These are phyloP conservation scores for Alternaria infectoria DNA, from an alignment of 2,329 filamentous ascomycete species.

Conservation along the genomic window DNA sequence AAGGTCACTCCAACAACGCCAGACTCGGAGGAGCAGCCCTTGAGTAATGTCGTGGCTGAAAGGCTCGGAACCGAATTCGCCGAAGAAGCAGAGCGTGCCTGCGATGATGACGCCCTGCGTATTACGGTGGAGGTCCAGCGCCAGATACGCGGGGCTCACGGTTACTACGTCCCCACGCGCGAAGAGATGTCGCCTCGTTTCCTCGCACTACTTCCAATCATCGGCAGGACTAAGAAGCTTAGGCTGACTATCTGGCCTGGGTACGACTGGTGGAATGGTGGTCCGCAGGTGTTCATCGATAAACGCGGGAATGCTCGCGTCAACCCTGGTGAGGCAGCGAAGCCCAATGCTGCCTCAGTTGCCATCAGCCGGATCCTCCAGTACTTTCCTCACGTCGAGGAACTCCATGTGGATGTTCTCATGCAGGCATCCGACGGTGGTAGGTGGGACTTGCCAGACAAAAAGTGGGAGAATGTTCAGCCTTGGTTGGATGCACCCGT, in stretches of 20 bases:
- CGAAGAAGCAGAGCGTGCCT: slow-evolving; percentile 27
- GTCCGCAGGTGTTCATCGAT: slow-evolving; percentile 7
- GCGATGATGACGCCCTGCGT: slow-evolving; percentile 26
- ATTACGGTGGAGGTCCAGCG: slow-evolving; percentile 35
- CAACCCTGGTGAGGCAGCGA: slow-evolving; percentile 5
- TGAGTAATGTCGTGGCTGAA: slow-evolving; percentile 16
- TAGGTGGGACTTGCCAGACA: slow-evolving; percentile 38
- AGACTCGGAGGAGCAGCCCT: background rate
- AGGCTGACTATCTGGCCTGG: slow-evolving; percentile 34
- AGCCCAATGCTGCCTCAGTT: slow-evolving; percentile 23
- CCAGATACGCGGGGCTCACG: slow-evolving; percentile 19
- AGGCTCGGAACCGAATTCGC: slow-evolving; percentile 20
- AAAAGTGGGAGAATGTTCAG: slow-evolving; percentile 30
- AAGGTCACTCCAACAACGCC: background rate
- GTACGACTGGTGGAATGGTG: slow-evolving; percentile 34
- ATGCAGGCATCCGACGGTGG: slow-evolving; percentile 26
- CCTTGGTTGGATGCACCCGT: slow-evolving; percentile 36
- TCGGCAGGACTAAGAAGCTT: slow-evolving; percentile 24
- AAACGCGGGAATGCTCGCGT: slow-evolving; percentile 7
- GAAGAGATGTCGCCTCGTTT: slow-evolving; percentile 35
- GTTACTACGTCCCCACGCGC: slow-evolving; percentile 29
- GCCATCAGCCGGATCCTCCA: slow-evolving; percentile 30
- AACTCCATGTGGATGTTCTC: slow-evolving; percentile 31
- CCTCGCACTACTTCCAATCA: slow-evolving; percentile 28
- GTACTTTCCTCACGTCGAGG: slow-evolving; percentile 32